Evolutionary conservation across 352 stramenopile genomes (phyloP), one percentile per base, ranked within the genome.

Genomic region (Globisporangium cederbergense): DNA sequence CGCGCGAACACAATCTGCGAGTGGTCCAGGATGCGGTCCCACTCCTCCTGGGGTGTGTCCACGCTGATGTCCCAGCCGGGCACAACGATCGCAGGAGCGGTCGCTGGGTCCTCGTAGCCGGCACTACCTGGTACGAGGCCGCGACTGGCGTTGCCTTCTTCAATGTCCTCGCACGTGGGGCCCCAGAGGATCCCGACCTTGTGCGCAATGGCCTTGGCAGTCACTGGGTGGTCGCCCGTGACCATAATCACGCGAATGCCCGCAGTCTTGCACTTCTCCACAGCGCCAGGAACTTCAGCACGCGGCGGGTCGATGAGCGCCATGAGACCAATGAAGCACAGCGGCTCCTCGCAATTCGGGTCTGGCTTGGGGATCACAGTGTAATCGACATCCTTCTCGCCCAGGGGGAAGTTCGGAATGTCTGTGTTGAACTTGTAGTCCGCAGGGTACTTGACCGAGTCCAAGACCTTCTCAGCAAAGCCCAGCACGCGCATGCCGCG

Each of bases 1-100:
- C 97, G 89, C 13, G 96, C 96, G 71, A 99, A 99, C 16, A 99
- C 96, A 55, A 98, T 90, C 69, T 98, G 90, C n/a, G 75, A 75
- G 58, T 93, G 82, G 45, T 85, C 74, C 34, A 97, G 60, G 55
- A 95, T 93, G 25, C 79, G 83, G 46, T 97, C 86, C 89, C 89
- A 97, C 67, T 93, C 86, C 51, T 86, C 89, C 51, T 91, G 71
- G 4, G 83, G 73, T 16, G 88, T 91, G 57, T 93, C 80, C 1
- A 85, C 45, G 30, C 77, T 88, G 58, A 97, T 89, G 11, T 90
- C 84, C 78, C 78, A 90, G 13, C 88, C 90, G 34, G 87, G 85
- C 30, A 97, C 83, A 14, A 97, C 86, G 42, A 96, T 95, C 3
- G 89, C 89, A 38, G 80, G 75, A 4, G 87, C 77, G n/a, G 72